Base-by-base conservation (phyloP, 352 stramenopile genomes). In the Phytopythium sindhum region DNA sequence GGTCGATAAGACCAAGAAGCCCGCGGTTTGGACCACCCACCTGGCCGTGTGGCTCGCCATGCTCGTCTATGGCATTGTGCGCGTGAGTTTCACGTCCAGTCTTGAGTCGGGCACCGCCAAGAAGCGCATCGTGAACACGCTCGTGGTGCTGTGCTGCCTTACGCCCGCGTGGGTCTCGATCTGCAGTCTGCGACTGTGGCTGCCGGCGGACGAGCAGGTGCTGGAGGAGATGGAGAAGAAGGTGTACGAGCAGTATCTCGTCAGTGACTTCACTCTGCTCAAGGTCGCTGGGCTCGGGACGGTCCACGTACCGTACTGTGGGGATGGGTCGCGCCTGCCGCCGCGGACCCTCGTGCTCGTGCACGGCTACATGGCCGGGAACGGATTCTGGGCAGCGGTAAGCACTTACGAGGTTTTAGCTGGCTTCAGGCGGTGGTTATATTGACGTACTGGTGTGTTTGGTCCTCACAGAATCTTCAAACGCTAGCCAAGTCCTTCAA, bases 311-410 rank as follows among this genome's bases (percentile, higher is more conserved):
- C 83, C 85, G 10, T 94, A 89, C 65, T 89, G 81, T 39, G 85
- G 83, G 21, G 81, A 89, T 44, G 51, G 55, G n/a, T 70, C 74
- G 52, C 81, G 77, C 24, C 64, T 87, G 3, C 78, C 74, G 19
- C 74, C 80, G 6, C 71, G 77, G 6, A 88, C 77, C 19, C 66
- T 94, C 24, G 85, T 94, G 21, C 72, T 94, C 11, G 69, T 94
- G 31, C 85, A 94, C 60, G 85, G 85, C n/a, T 94, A 90, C 63
- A 75, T 86, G 50, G 83, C 78, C 39, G 81, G 81, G 1, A 94
- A 94, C 42, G 78, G 76, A 0, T 91, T 92, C 45, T 94, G 85
- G 85, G 78, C 81, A 15, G 80, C 83, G 60, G 82, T 89, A 62
- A 52, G 74, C 72, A 17, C 14, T 26, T 28, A 3, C 17, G 19